Evolutionary conservation across 2,329 filamentous ascomycete genomes (phyloP), one percentile per base, ranked within the genome.

Genomic region (Diaporthe sp.): DNA sequence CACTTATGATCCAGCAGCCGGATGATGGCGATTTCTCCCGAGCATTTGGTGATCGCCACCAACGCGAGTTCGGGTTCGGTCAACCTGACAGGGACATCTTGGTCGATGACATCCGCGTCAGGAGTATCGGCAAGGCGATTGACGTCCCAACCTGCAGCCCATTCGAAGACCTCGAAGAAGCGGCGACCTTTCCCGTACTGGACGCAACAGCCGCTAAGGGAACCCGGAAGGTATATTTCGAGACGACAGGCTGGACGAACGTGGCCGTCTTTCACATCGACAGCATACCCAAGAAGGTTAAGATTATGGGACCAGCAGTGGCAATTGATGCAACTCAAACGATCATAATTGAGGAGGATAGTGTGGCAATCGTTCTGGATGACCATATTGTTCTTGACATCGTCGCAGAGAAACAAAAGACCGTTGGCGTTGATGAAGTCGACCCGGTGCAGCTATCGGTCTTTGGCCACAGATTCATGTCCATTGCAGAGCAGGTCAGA

Each of bases 1-100:
- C 94, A 1, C 87, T 97, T 42, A 97, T 97, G 94, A 90, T 97
- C 65, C 84, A 95, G 76, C 94, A 92, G 81, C 94, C 94, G 75
- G 85, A 82, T 25, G 91, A 90, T 10, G 90, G 93, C 27, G 89
- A 93, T 13, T 96, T 93, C 93, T 92, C 92, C 0, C 97, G 95
- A 83, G 94, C 92, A 1, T 90, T 92, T 77, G 94, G 94, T 0
- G 58, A 30, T 15, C 70, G 72, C 8, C 73, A 75, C 53, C 68
- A 72, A 10, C 51, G 73, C 6, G 73, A 75, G 35, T 55, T 75
- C 8, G 65, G 70, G 4, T 75, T 75, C 27, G 68, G 61, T n/a
- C 69, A 70, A 22, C 65, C 72, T 97, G 96, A 50, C 91, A 92
- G 78, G 93, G 97, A 97, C 77, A 93, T 97, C 72, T 94, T 97